These are phyloP conservation scores for Lophiotrema nucula DNA, from an alignment of 495 filamentous ascomycete genomes.

Conservation along the genomic window DNA sequence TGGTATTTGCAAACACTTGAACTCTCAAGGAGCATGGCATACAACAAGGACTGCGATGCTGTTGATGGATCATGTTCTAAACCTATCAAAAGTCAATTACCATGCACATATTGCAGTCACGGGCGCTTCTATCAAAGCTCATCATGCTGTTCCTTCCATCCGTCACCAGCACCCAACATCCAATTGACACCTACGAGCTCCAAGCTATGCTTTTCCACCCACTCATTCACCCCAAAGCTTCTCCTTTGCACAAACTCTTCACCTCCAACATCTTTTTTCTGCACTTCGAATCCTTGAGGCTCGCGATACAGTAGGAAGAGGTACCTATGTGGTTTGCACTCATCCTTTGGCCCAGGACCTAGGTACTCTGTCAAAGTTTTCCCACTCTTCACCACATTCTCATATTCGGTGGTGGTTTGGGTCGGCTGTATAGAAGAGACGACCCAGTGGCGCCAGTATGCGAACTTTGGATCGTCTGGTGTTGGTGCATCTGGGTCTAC, in stretches of 20 bases:
- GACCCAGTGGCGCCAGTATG: constrained; percentile 13
- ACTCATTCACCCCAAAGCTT: neutral
- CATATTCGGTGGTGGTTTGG: neutral
- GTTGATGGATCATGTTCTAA: too few species aligned
- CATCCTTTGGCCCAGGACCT: constrained; percentile 5
- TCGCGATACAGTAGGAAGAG: constrained; percentile 4
- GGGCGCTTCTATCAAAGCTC: too few species aligned
- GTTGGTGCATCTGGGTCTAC: constrained; percentile 9
- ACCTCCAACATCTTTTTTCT: constrained; percentile 4
- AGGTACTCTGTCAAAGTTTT: constrained; percentile 6
- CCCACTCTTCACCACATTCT: neutral
- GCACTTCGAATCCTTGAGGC: neutral
- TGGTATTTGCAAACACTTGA: too few species aligned
- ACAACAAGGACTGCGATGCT: too few species aligned
- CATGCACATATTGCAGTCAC: too few species aligned
- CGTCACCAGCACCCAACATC: constrained; percentile 8
- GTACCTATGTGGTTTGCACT: constrained; percentile 6
- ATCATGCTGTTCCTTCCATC: constrained; percentile 14
- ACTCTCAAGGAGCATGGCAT: too few species aligned
- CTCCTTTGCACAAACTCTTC: constrained; percentile 13
- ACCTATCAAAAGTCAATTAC: too few species aligned
- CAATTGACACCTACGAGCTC: constrained; percentile 4
- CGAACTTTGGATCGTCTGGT: constrained; percentile 10
- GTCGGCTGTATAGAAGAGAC: neutral
- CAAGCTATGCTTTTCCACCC: constrained; percentile 2